Percentiles rank a stretch among this genome's conserved stretches.
Conservation (phyloP, 805 yeast species). For the Kodamaea sagamina region DNA sequence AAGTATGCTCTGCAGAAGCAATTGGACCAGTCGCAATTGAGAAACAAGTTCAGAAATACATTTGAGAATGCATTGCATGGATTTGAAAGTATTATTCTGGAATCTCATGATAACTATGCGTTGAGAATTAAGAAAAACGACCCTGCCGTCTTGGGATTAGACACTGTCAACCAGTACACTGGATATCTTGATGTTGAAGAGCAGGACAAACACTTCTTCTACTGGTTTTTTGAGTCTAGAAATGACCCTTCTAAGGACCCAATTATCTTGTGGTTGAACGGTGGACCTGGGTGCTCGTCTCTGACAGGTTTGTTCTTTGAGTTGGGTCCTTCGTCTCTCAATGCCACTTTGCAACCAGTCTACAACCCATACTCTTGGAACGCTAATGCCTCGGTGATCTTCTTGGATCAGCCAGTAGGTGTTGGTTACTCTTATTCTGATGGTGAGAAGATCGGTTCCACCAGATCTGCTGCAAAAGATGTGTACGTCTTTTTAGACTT, state of each 20-base stretch:
- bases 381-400: conserved; percentile 28
- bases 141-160: conserved; percentile 40
- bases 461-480: conserved; percentile 25
- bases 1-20: conserved; percentile 5
- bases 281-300: conserved; percentile 36
- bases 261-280: conserved; percentile 35
- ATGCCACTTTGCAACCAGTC: conserved; percentile 24
- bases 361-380: conserved; percentile 33
- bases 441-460: conserved; percentile 17
- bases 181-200: conserved; percentile 40
- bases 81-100: conserved; percentile 15
- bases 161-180: conserved; percentile 38
- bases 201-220: conserved; percentile 33
- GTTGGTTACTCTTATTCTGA: conserved; percentile 26
- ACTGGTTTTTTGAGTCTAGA: conserved; percentile 35
- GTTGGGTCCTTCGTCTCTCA: conserved; percentile 31
- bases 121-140: conserved; percentile 33
- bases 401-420: conserved; percentile 29
- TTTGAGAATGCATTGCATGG: not conserved
- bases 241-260: conserved; percentile 35
- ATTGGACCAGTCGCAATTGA: conserved; percentile 11
- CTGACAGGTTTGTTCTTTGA: conserved; percentile 32
- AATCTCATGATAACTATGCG: conserved; percentile 26
- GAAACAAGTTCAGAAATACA: conserved; percentile 14
- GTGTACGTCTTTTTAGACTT: conserved; percentile 26